Conservation (phyloP, 306 rosid species). For the Quercus glauca region DNA sequence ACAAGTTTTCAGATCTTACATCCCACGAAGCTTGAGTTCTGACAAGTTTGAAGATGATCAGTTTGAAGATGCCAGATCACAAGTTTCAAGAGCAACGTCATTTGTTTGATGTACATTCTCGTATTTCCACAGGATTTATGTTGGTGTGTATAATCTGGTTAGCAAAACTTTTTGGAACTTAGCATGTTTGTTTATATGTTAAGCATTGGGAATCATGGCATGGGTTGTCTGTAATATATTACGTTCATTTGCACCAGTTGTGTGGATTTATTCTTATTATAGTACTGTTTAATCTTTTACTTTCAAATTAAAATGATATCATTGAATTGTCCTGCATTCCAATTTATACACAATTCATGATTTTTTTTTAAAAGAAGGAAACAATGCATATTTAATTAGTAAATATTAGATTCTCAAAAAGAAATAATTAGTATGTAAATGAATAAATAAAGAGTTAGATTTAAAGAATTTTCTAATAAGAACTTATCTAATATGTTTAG, state of each 20-base stretch:
- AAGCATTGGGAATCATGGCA: background rate
- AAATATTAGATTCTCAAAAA: too few relatives aligned
- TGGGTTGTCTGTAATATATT: background rate
- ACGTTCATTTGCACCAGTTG: background rate
- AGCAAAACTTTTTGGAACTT: background rate
- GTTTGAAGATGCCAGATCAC: slow-evolving; percentile 71
- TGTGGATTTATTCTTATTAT: background rate
- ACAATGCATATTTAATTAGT: too few relatives aligned
- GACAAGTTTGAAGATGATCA: slow-evolving; percentile 66
- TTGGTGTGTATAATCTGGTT: background rate
- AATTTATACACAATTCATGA: too few relatives aligned
- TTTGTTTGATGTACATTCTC: slow-evolving; percentile 35
- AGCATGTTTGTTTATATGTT: background rate
- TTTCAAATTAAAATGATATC: too few relatives aligned
- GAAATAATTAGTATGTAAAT: too few relatives aligned
- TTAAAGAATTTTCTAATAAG: too few relatives aligned
- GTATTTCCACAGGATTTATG: background rate
- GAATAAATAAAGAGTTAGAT: too few relatives aligned
- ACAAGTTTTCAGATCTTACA: slow-evolving; percentile 53
- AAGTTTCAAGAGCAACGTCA: slow-evolving; percentile 53
- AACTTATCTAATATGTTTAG: too few relatives aligned
- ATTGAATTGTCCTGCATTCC: too few relatives aligned
- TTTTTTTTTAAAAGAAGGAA: too few relatives aligned
- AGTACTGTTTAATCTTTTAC: too few relatives aligned
- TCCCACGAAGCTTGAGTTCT: slow-evolving; percentile 73